Evolutionary conservation across 2,329 filamentous ascomycete genomes (phyloP), one percentile per base, ranked within the genome.

Genomic region (Aspergillus vadensis): DNA sequence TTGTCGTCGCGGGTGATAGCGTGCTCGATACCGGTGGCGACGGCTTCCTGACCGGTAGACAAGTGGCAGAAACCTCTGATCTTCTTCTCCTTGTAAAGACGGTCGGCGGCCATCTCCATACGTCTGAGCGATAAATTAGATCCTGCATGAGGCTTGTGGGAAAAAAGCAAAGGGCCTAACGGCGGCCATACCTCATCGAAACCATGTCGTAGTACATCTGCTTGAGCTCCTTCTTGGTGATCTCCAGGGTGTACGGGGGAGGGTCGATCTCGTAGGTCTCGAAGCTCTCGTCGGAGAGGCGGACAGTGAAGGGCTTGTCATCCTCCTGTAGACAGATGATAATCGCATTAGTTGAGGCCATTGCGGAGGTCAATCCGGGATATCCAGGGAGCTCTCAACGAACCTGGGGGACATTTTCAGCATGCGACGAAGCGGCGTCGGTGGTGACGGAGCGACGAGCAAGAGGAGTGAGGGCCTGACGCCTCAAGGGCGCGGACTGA

Each of bases 1-100:
- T 97, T 92, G 84, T 99, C 95, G 69, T 89, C 81, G 81, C 91
- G 92, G 73, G 88, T 91, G 76, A 99, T 91, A 68, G 93, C 93
- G 79, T 97, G 91, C 83, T 99, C 95, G 74, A 99, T 98, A 77
- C 95, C 95, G 71, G 93, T 89, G 61, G 95, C 92, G 68, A 99
- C 95, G 67, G 95, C 95, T 86, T 99, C 95, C 82, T 99, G 95
- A 65, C 95, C 95, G 62, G 91, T 96, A 61, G 95, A 98, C 80
- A 99, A 82, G 83, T 99, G 95, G 84, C 95, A 99, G 90, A 99
- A 99, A 83, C 95, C 95, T 73, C 95, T 91, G 73, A 99, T 98
- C 87, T 99, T 98, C 90, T 99, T 99, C 85, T 98, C 95, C 86
- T 99, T 99, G 91, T 99, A 99, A 75, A 99, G 85, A 77, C 94